Conservation (phyloP, 164 flowering plant genomes). For the Hamamelis virginiana region DNA sequence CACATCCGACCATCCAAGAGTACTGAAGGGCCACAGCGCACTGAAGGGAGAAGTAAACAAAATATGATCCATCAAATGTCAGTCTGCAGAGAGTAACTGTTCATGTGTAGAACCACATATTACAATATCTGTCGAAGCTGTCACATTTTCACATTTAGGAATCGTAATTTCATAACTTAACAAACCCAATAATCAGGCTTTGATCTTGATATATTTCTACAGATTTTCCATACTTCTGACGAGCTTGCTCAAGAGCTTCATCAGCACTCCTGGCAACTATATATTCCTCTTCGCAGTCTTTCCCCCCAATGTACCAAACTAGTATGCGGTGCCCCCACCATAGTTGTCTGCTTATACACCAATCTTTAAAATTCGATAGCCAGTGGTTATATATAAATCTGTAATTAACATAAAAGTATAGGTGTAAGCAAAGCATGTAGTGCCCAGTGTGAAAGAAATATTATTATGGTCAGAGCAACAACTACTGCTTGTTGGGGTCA, state of each 20-base stretch:
- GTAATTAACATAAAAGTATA: slow-evolving; percentile 16
- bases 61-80: background rate
- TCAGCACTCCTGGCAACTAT: slow-evolving; percentile 74
- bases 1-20: slow-evolving; percentile 95
- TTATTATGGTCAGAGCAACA: background rate
- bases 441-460: background rate
- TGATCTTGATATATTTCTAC: slow-evolving; percentile 89
- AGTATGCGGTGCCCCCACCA: slow-evolving; percentile 99
- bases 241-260: slow-evolving; percentile 80
- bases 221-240: slow-evolving; percentile 64
- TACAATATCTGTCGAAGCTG: background rate
- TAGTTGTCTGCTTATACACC: slow-evolving; percentile 98
- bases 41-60: slow-evolving; percentile 30
- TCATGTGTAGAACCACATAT: background rate
- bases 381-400: slow-evolving; percentile 96
- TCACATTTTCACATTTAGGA: background rate
- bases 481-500: too few species aligned
- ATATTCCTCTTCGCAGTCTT: slow-evolving; percentile 83
- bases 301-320: slow-evolving; percentile 89
- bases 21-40: slow-evolving; percentile 94
- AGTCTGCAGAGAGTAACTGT: too few species aligned
- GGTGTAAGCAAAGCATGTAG: background rate
- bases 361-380: slow-evolving; percentile 83
- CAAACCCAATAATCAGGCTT: background rate
- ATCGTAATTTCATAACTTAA: background rate